phyloP scores from a whole-genome alignment of 768 basidiomycete species.

The Collybia sp. region DNA sequence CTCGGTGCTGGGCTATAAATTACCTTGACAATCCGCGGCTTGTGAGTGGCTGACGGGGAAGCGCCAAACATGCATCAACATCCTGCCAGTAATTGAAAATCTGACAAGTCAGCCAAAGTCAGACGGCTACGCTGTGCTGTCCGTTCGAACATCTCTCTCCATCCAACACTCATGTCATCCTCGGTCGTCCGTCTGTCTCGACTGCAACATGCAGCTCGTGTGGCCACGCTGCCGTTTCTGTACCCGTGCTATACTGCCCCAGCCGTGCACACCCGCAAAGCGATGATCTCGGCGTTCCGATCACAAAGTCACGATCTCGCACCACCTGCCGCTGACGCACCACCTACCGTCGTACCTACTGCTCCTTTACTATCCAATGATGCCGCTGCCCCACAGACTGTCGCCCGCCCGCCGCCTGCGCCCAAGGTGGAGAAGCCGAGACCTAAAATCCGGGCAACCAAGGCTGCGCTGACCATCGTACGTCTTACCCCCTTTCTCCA shows the following conservation, averaged over 20 bases:
- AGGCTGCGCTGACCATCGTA: conserved; percentile 77
- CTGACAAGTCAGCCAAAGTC: no score
- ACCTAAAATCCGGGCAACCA: conserved; percentile 64
- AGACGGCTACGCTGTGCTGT: no score
- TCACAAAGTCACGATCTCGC: conserved; percentile 21
- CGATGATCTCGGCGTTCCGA: conserved; percentile 66
- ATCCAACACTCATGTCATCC: conserved; percentile 17
- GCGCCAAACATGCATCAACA: neutral
- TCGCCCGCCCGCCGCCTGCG: conserved; percentile 64
- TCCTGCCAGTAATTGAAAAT: no score
- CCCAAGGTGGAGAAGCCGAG: conserved; percentile 62
- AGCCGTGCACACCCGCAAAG: conserved; percentile 41
- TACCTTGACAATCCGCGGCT: neutral
- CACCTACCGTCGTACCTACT: conserved; percentile 48
- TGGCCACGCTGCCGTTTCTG: conserved; percentile 23
- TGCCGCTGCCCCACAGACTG: conserved; percentile 66
- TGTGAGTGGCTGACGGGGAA: neutral
- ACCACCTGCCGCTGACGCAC: conserved; percentile 35
- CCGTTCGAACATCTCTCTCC: neutral
- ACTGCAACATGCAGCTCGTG: conserved; percentile 25
- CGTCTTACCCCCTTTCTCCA: conserved; percentile 15
- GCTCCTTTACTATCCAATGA: conserved; percentile 45
- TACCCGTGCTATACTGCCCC: conserved; percentile 26
- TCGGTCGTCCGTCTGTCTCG: conserved; percentile 23
- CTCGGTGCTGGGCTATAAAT: no score